Base-by-base conservation (phyloP, 805 yeast genomes). In the Saccharomyces eubayanus region DNA sequence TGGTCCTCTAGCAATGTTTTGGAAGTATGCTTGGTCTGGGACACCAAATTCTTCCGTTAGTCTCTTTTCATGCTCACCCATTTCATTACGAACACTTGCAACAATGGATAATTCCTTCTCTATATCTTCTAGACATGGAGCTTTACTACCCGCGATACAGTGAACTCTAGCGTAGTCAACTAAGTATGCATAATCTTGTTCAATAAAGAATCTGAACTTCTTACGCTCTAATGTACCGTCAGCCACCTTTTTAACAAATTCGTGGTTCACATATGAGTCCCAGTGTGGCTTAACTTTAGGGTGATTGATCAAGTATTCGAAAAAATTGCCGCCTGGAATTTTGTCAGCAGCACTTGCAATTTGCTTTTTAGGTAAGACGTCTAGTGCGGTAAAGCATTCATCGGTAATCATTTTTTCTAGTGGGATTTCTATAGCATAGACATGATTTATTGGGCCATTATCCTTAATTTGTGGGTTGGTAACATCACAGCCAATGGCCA, bases 371-470 rank as follows among this genome's bases (percentile, higher is more conserved):
- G 58, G 53, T 1, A 61, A 49, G n/a, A 64, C 51, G 6, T 57
- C 62, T 27, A 60, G 59, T 2, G 63, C 71, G 9, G 59, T 51
- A 53, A 66, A 67, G 52, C 70, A 65, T 52, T 66, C 67, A 47
- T 68, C 70, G n/a, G 50, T 46, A 54, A 64, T 50, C 76, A 76
- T 58, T 57, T 62, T 56, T 55, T 62, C 64, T 58, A 74, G 30
- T 63, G 77, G 67, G 50, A 61, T 56, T 36, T 64, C 62, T 29
- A 76, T 60, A 40, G 70, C 69, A 52, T 72, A 77, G 16, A 74
- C 72, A 66, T 89, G 96, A 66, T 89, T 86, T 52, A 89, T 71
- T 1, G 96, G 95, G 0, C 96, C 95, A 62, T 82, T 76, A 2
- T 85, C 84, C 49, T 71, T 62, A 0, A 84, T 82, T 12, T 55